Base-by-base conservation (phyloP, 495 filamentous ascomycete genomes). In the Aspergillus indologenus region DNA sequence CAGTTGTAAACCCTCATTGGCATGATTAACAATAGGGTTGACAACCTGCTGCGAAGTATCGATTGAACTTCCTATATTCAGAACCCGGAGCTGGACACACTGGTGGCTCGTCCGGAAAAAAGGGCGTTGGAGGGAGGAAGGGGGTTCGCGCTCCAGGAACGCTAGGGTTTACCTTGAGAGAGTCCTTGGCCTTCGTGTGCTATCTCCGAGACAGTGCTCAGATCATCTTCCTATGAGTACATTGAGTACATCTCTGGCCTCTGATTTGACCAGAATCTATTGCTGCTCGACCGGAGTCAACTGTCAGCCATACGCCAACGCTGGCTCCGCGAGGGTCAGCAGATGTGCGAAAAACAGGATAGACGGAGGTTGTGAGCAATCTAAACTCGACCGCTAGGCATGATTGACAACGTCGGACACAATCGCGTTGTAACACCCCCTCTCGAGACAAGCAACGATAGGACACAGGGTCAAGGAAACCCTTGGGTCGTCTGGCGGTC, bases 151-250 rank as follows among this genome's bases (percentile, higher is more conserved):
- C n/a, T n/a, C n/a, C n/a, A n/a, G n/a, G n/a, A n/a, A n/a, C n/a
- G 23, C 40, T 43, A 48, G 21, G 20, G 31, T 29, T 31, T 20
- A 26, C 52, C 22, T 51, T 53, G 19, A 3, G 26, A n/a, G 7
- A 40, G 51, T 43, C 7, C 49, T 23, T 58, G 15, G 22, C 34
- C 26, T 19, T 17, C 34, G 31, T 54, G 40, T 59, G 26, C 54
- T 58, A 29, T 46, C 34, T 53, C 20, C 5, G 56, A 56, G 34
- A 56, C 46, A 47, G 63, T 61, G 64, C 62, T 57, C 56, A 54
- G 55, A 66, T 63, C 58, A 63, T 58, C 54, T 40, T 60, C 50
- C n/a, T n/a, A n/a, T n/a, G n/a, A n/a, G n/a, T n/a, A n/a, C n/a
- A n/a, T n/a, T n/a, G n/a, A n/a, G n/a, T 52, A 49, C 48, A 48